These are phyloP conservation scores for Pseudoneurospora amorphoporcata DNA, from an alignment of 495 filamentous ascomycete genomes.

Conservation along the genomic window DNA sequence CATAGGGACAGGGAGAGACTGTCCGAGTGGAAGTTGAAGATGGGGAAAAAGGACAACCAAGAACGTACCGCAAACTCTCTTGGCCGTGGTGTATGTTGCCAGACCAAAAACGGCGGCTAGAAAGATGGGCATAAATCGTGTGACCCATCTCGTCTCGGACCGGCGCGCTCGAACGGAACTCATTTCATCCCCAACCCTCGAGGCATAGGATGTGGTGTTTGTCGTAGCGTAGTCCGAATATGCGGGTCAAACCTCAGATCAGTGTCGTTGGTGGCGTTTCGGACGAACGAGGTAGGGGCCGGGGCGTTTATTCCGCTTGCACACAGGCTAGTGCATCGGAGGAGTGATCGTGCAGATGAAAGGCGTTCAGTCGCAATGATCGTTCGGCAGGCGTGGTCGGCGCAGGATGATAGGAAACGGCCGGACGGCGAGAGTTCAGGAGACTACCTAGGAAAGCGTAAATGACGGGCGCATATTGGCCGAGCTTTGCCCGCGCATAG, in stretches of 20 bases:
- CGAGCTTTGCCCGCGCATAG: background rate
- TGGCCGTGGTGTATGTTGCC: slow-evolving; percentile 31
- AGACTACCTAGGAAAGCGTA: background rate
- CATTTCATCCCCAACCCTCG: background rate
- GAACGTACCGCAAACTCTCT: slow-evolving; percentile 30
- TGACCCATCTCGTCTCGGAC: slow-evolving; percentile 34
- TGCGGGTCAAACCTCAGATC: background rate
- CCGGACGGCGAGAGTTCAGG: background rate
- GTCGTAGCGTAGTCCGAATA: background rate
- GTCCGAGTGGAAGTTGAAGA: background rate
- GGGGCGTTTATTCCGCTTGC: background rate
- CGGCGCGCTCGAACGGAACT: slow-evolving; percentile 11
- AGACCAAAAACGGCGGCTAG: slow-evolving; percentile 29
- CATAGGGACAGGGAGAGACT: background rate
- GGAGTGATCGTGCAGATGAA: background rate
- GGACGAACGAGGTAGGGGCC: background rate
- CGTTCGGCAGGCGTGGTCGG: background rate
- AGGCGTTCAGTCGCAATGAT: background rate
- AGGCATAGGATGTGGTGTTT: background rate
- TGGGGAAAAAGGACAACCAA: background rate
- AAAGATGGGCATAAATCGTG: slow-evolving; percentile 30
- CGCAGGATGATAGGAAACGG: background rate
- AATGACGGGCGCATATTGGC: background rate
- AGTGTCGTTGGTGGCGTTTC: background rate
- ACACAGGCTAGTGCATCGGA: background rate